Conservation (phyloP, 495 filamentous ascomycete species). For the Copromyces sp. region DNA sequence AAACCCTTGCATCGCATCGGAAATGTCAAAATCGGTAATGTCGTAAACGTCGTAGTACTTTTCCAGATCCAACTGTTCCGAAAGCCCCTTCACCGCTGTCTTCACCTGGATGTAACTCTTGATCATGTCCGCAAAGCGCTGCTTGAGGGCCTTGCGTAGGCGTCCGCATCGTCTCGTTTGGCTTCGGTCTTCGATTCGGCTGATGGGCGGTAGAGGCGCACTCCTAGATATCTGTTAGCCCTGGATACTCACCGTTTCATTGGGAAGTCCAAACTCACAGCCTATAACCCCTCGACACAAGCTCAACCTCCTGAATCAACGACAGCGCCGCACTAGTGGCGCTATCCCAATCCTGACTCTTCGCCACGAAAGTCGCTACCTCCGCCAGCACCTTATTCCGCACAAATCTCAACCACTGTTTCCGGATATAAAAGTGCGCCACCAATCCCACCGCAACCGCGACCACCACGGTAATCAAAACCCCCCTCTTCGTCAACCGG, state of each 20-base stretch:
- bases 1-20: constrained; percentile 52
- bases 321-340: constrained; percentile 69
- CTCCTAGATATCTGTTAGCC: constrained; percentile 51
- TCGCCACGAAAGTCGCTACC: constrained; percentile 61
- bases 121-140: constrained; percentile 58
- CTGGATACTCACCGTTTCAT: neutral
- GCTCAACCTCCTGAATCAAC: constrained; percentile 90
- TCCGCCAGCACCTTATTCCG: constrained; percentile 66
- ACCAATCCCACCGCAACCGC: constrained; percentile 45
- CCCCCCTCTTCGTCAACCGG: constrained; percentile 34
- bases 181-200: constrained; percentile 64
- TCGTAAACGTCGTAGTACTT: constrained; percentile 92
- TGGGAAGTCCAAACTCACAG: constrained; percentile 47
- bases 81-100: constrained; percentile 54
- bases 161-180: constrained; percentile 70
- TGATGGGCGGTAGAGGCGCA: constrained; percentile 75
- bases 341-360: constrained; percentile 74
- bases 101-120: constrained; percentile 58
- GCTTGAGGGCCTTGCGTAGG: constrained; percentile 63
- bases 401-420: constrained; percentile 78
- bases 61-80: constrained; percentile 68
- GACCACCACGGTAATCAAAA: constrained; percentile 41
- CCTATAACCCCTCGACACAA: constrained; percentile 88
- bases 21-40: constrained; percentile 66
- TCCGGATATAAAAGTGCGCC: constrained; percentile 61